Evolutionary conservation across 2,329 filamentous ascomycete species (phyloP), one percentile per base, ranked within the genome.

Genomic region (Xylariaceae sp.): DNA sequence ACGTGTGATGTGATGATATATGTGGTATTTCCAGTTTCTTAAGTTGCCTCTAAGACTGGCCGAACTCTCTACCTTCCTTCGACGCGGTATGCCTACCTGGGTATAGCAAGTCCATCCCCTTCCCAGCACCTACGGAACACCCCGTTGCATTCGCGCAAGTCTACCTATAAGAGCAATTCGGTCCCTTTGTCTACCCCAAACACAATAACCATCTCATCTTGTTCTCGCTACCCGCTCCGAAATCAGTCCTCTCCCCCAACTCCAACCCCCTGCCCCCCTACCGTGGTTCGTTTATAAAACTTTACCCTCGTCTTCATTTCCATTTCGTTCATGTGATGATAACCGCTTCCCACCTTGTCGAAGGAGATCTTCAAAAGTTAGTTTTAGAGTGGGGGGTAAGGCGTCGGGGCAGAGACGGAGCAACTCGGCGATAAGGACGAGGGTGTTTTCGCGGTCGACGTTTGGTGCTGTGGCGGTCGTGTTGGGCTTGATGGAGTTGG

Each of bases 391-490:
- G 1, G 72, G 60, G 1, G 74, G 67, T 60, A 83, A 63, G 5
- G 72, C 70, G 1, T 69, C 66, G 0, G 72, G 70, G 19, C 72
- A 71, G 44, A 72, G 73, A 62, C 74, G 75, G 41, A 83, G 62
- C 51, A 86, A 62, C 66, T 84, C 78, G 1, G 76, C 76, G 3
- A 83, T 74, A 54, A 86, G 66, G 0, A 86, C 79, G 27, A 86
- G 68, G 0, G 76, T 80, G 57, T 86, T 86, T 66, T 85, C 82
- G 6, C 81, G 74, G 61, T 86, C 82, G 4, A 80, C 72, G 56
- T 73, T 74, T 1, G 71, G 69, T 71, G 79, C 78, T 43, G 30
- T 47, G 30, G 31, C 4, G 26, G 35, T n/a, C 19, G 19, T 53
- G 51, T 32, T 50, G 35, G 19, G 37, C n/a, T 34, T 6, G 19